Evolutionary conservation across 768 basidiomycete genomes (phyloP), one percentile per base, ranked within the genome.

Genomic region (Ephemerocybe angulata): DNA sequence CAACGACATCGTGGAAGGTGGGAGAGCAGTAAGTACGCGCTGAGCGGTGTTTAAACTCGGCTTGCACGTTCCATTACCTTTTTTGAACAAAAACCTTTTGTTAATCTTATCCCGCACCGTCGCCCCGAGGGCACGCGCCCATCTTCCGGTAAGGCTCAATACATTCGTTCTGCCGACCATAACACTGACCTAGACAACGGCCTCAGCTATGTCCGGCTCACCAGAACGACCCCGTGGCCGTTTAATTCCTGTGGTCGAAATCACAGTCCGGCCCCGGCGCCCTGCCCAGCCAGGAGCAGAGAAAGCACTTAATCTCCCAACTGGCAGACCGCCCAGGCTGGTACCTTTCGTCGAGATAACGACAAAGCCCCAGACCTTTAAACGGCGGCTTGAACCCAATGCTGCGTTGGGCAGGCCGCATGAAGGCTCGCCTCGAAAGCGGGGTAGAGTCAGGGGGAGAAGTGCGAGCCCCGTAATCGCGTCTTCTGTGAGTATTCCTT

Each of bases 1-100:
- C 37, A 89, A 74, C 52, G 88, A 82, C 87, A 90, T 89, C 65
- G 72, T 71, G 66, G 66, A 58, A 57, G 57, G 56, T 62, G 60
- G 46, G 54, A 63, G 63, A 62, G 67, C 67, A 64, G 63, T 60
- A 60, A 43, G 53, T 30, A 44, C 31, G 49, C 22, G 35, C 30
- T 38, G 51, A 61, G 67, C 71, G 70, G 72, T 64, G 74, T 73
- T 73, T 74, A 65, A 73, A 75, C 57, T 53, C n/a, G 56, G 47
- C 48, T 53, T 55, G 21, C 54, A 31, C 56, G 53, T 53, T 52
- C 28, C 38, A 25, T 27, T 47, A 35, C 50, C 48, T 40, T 31
- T 44, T 53, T 43, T 19, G 29, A 42, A 12, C 40, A 38, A 24
- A 22, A 40, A 17, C 8, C 10, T 21, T 7, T 11, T 11, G 13